Base-by-base conservation (phyloP, 768 basidiomycete species). In the Amanita exitialis region DNA sequence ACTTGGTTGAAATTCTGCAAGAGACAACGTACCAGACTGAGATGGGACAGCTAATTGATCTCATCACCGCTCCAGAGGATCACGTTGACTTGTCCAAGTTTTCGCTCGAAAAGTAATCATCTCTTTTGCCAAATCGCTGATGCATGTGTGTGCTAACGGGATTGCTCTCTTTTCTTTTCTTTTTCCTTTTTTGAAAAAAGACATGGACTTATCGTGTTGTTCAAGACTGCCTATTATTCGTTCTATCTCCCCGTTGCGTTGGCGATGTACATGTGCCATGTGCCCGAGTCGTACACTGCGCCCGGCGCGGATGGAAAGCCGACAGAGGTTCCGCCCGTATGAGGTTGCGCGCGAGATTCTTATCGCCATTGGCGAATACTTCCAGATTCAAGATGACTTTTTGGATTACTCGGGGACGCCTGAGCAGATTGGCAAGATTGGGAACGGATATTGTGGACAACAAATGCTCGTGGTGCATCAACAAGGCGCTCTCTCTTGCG, bases 371-470 rank as follows among this genome's bases (percentile, higher is more conserved):
- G 95, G 95, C 44, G 93, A 96, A 67, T 99, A 98, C 70, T 98
- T 98, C 82, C 95, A 99, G 69, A 77, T 95, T 53, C 95, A 99
- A 68, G 95, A 98, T 64, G 95, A 98, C 69, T 97, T 84, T 69
- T 80, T 98, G 59, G 96, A 99, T 67, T 96, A 81, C 64, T 83
- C 87, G 16, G 92, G 85, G 4, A 79, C 88, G 6, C 90, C 92
- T 0, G 92, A 93, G 67, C 77, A 86, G 58, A 86, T 97, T 47
- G 95, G 95, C 43, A 98, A 99, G 71, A 82, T 99, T 53, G 30
- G 96, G 95, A 18, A 98, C 95, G 13, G 96, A 98, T 65, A 99
- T 99, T 61, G 66, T 97, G 53, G 95, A 99, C 69, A 97, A 97
- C 80, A 99, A 99, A 71, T 98, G 95, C 68, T 87, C 86, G 15